phyloP scores from a whole-genome alignment of 2,329 filamentous ascomycete species.

The Teratosphaeria viscida region DNA sequence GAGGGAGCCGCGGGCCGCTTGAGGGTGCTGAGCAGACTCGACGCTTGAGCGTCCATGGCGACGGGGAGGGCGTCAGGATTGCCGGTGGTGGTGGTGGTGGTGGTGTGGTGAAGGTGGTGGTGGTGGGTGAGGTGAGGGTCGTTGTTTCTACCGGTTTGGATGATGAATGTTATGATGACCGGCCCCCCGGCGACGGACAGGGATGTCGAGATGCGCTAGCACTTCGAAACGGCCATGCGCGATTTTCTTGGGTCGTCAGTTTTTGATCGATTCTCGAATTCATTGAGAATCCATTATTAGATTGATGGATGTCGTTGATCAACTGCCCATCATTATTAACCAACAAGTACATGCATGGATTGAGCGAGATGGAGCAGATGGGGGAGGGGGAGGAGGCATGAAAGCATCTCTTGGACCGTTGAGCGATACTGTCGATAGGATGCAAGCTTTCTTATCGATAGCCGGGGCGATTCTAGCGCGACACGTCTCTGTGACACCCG shows the following conservation, averaged over 20 bases:
- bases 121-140: not conserved
- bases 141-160: not conserved
- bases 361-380: no score
- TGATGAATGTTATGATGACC: not conserved
- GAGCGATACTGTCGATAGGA: no score
- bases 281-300: no score
- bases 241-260: not conserved
- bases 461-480: no score
- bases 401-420: no score
- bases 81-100: not conserved
- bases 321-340: no score
- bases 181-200: not conserved
- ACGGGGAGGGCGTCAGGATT: not conserved
- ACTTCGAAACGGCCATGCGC: not conserved
- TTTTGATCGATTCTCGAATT: no score
- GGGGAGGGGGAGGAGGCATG: no score
- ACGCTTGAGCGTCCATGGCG: slow-evolving; percentile 48
- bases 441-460: no score
- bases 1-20: slow-evolving; percentile 55
- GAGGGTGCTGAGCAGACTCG: slow-evolving; percentile 42
- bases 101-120: not conserved
- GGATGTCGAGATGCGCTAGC: not conserved
- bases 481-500: no score
- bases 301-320: no score
- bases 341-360: no score